These are phyloP conservation scores for Hypoxylon rickii DNA, from an alignment of 495 filamentous ascomycete genomes.

Conservation along the genomic window DNA sequence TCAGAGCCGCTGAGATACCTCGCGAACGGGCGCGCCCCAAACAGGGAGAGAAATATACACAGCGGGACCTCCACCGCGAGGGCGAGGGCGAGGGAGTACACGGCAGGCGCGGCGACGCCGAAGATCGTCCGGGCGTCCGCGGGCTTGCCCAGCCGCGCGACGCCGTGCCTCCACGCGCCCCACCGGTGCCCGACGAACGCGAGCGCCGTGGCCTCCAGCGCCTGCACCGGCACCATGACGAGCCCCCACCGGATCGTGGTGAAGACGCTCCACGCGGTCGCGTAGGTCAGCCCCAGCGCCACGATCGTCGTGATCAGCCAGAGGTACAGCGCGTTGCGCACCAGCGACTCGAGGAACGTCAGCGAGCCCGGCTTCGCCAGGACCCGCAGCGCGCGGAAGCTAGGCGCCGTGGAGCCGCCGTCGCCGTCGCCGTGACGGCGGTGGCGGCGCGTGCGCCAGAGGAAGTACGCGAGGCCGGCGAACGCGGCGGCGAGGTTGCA, in stretches of 20 bases:
- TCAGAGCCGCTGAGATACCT: constrained; percentile 59
- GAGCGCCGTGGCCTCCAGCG: constrained; percentile 66
- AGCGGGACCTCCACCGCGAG: constrained; percentile 64
- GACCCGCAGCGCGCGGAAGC: constrained; percentile 50
- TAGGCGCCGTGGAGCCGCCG: constrained; percentile 36
- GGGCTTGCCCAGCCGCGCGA: constrained; percentile 44
- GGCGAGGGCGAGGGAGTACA: constrained; percentile 56
- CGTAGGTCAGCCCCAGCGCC: constrained; percentile 63
- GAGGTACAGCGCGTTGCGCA: constrained; percentile 72
- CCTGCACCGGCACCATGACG: constrained; percentile 74
- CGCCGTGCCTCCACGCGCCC: constrained; percentile 59
- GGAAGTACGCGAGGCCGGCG: constrained; percentile 64
- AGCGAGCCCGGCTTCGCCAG: constrained; percentile 60
- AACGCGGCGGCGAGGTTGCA: constrained; percentile 64
- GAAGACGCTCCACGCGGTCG: constrained; percentile 77
- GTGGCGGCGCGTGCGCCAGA: constrained; percentile 45
- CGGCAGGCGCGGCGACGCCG: constrained; percentile 57
- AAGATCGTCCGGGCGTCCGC: constrained; percentile 43
- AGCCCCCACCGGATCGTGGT: constrained; percentile 80
- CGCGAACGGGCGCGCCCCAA: constrained; percentile 63
- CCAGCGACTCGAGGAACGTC: constrained; percentile 66
- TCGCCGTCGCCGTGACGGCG: neutral
- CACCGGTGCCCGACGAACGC: constrained; percentile 72
- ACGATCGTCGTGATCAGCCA: constrained; percentile 73
- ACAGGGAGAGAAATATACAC: constrained; percentile 64